Evolutionary conservation across 2,329 filamentous ascomycete genomes (phyloP).

Genomic region (Aspergillus neoniger): DNA sequence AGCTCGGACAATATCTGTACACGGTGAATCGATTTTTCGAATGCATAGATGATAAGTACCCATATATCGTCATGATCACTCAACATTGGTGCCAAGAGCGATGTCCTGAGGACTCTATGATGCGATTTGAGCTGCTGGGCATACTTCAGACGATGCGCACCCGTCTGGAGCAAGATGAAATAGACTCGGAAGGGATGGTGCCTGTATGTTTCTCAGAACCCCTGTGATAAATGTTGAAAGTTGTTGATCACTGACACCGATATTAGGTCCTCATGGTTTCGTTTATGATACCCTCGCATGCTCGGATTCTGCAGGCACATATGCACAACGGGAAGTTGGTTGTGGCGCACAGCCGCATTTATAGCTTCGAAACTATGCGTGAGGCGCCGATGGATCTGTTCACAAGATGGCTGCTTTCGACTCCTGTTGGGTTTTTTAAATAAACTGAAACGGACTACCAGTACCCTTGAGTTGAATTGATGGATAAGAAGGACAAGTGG

Average conservation of each 20-base stretch:
- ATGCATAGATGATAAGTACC: background rate
- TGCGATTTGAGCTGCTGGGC: background rate
- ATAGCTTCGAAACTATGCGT: background rate
- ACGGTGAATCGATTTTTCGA: background rate
- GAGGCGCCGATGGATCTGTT: background rate
- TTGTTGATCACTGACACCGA: background rate
- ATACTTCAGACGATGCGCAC: background rate
- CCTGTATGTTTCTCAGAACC: background rate
- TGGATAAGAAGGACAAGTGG: no score
- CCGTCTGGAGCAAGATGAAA: background rate
- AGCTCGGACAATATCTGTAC: background rate
- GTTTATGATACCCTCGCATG: background rate
- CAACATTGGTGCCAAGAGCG: background rate
- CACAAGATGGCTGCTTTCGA: background rate
- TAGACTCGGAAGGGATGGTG: background rate
- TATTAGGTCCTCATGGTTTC: background rate
- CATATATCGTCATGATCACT: background rate
- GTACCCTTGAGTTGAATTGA: no score
- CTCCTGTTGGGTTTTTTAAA: no score
- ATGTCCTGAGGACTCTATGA: background rate
- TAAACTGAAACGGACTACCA: no score
- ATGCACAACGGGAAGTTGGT: background rate
- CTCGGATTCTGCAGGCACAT: background rate
- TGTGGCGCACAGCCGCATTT: background rate
- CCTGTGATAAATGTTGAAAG: background rate